These are phyloP conservation scores for Tolypocladium ophioglossoides DNA, from an alignment of 2,329 filamentous ascomycete species.

Conservation along the genomic window DNA sequence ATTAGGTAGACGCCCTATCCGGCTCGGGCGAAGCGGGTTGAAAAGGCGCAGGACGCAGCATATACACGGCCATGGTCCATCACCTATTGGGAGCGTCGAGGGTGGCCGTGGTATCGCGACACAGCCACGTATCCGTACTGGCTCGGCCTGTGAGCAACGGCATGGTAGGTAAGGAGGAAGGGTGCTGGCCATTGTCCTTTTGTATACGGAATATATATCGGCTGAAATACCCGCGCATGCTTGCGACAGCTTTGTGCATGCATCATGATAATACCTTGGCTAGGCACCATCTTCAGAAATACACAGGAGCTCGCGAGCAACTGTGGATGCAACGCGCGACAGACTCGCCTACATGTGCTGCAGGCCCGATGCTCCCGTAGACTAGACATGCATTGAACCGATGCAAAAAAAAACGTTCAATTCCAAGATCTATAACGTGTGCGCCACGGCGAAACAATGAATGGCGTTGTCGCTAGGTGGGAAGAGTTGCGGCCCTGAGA, in stretches of 20 bases:
- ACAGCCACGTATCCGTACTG: background rate
- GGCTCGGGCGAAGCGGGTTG: background rate
- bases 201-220: background rate
- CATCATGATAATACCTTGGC: no score
- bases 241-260: no score
- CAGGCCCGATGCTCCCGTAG: background rate
- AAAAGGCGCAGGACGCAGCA: background rate
- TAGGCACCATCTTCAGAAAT: no score
- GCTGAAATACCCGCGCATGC: background rate
- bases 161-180: background rate
- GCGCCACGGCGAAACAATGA: background rate
- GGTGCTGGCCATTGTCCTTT: background rate
- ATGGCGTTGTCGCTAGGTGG: background rate
- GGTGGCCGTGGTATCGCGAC: background rate
- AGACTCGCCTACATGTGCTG: background rate
- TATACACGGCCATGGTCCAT: background rate
- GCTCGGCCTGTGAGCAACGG: background rate
- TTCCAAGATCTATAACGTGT: no score
- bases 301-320: background rate
- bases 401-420: background rate
- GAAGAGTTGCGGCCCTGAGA: background rate
- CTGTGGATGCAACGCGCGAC: background rate
- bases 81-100: background rate
- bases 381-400: background rate
- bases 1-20: background rate